Evolutionary conservation across 2,329 filamentous ascomycete genomes (phyloP).

Genomic region (Fusarium sp.): DNA sequence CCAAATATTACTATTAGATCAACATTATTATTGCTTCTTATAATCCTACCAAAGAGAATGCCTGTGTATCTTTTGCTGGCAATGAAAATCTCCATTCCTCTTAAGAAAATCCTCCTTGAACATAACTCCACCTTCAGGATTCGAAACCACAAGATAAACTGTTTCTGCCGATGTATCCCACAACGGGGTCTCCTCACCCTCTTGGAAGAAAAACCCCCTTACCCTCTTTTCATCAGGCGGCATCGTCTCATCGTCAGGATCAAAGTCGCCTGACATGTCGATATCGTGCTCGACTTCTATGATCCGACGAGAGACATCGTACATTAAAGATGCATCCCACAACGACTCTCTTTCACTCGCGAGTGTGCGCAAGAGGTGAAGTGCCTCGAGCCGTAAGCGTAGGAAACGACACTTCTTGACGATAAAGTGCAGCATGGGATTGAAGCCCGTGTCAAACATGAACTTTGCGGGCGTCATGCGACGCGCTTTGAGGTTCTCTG

Average conservation of each 20-base stretch:
- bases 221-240: constrained; percentile 40
- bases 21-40: no score
- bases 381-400: constrained; percentile 52
- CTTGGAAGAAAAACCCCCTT: constrained; percentile 34
- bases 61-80: not conserved
- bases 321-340: constrained; percentile 55
- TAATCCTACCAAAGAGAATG: not conserved
- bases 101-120: not conserved
- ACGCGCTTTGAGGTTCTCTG: not conserved
- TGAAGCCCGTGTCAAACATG: constrained; percentile 59
- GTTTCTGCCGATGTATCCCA: not conserved
- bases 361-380: constrained; percentile 52
- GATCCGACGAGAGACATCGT: constrained; percentile 51
- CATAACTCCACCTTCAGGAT: not conserved
- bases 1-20: no score
- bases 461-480: constrained; percentile 48
- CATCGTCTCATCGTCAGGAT: constrained; percentile 1
- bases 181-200: not conserved
- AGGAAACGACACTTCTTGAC: constrained; percentile 59
- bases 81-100: not conserved
- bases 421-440: constrained; percentile 57
- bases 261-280: constrained; percentile 41
- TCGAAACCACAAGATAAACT: constrained; percentile 6
- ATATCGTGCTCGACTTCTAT: constrained; percentile 59
- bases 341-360: constrained; percentile 54